Conservation (phyloP, 2,329 filamentous ascomycete species). For the Fusarium algeriense region DNA sequence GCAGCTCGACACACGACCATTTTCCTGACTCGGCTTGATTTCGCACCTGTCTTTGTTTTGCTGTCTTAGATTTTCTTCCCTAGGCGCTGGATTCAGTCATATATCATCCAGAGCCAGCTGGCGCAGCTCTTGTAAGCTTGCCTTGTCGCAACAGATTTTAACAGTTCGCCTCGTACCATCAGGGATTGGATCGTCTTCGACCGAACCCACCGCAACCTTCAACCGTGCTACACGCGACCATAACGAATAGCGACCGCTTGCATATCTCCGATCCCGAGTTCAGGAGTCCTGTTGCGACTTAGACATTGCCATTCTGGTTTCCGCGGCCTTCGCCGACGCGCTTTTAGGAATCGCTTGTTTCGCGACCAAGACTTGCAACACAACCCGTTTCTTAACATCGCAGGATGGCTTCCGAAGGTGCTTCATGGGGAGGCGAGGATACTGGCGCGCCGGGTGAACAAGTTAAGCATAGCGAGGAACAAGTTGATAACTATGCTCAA, state of each 20-base stretch:
- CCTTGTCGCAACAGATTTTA: constrained; percentile 35
- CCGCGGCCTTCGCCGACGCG: constrained; percentile 25
- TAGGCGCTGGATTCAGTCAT: constrained; percentile 10
- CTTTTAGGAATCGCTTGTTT: constrained; percentile 18
- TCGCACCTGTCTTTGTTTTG: background rate
- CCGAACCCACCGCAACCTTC: constrained; percentile 5
- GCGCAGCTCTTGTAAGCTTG: constrained; percentile 35
- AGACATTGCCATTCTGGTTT: constrained; percentile 8
- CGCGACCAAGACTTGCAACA: constrained; percentile 15
- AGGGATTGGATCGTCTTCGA: constrained; percentile 14
- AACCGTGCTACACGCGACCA: constrained; percentile 7
- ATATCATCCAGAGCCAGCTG: constrained; percentile 21
- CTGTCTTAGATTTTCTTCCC: background rate
- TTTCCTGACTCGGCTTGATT: background rate
- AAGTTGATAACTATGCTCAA: constrained; percentile 64
- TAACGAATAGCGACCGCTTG: background rate
- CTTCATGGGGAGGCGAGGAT: constrained; percentile 66
- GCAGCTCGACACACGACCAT: constrained; percentile 27
- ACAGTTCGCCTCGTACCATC: constrained; percentile 20
- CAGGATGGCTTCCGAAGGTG: constrained; percentile 57
- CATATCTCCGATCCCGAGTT: background rate
- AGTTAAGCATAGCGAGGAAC: constrained; percentile 67
- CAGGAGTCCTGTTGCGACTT: constrained; percentile 8
- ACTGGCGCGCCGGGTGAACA: constrained; percentile 68
- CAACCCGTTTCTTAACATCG: constrained; percentile 19